Base-by-base conservation (phyloP, 495 filamentous ascomycete species). In the Achaetomiella virescens region DNA sequence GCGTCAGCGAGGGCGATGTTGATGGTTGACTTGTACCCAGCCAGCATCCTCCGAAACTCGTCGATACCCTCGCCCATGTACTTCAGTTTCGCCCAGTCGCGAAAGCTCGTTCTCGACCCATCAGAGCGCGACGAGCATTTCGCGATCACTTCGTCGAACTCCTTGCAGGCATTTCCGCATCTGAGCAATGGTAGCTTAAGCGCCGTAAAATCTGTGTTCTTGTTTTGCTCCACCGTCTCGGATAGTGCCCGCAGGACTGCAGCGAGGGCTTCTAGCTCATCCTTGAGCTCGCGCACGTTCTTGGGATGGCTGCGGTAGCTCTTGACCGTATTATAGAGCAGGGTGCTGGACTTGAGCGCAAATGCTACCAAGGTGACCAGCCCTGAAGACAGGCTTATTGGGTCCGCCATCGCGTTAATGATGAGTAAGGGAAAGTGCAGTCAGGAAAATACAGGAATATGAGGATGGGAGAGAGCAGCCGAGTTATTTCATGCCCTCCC, bases 331-430 rank as follows among this genome's bases (percentile, higher is more conserved):
- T 48, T 12, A 22, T 48, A 48, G 31, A 48, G 46, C 29, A 36
- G n/a, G 46, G 31, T 52, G 55, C 72, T 76, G 33, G 66, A 68
- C 52, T 76, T 58, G 47, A 77, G 74, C 25, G 73, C 74, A 63
- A 77, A 75, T 49, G 45, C 24, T 20, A 56, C 46, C 45, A 56
- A 52, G 49, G 49, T 37, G 21, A 52, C 36, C 6, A 52, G 37
- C 11, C 36, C 49, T 22, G 49, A 52, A 31, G 37, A 42, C n/a
- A 52, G 37, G 49, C 49, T 20, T 38, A 52, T 52, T 31, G 15
- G 33, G 2, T 52, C 49, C 42, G 49, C 49, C 49, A 52, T 52
- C 9, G 49, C 49, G 37, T 52, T 3, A 31, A 52, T 12, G 49
- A 52, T 52, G n/a, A n/a, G n/a, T n/a, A n/a, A n/a, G n/a, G n/a